These are phyloP conservation scores for Penicillium sp. DNA, from an alignment of 2,329 filamentous ascomycete species.

Conservation along the genomic window DNA sequence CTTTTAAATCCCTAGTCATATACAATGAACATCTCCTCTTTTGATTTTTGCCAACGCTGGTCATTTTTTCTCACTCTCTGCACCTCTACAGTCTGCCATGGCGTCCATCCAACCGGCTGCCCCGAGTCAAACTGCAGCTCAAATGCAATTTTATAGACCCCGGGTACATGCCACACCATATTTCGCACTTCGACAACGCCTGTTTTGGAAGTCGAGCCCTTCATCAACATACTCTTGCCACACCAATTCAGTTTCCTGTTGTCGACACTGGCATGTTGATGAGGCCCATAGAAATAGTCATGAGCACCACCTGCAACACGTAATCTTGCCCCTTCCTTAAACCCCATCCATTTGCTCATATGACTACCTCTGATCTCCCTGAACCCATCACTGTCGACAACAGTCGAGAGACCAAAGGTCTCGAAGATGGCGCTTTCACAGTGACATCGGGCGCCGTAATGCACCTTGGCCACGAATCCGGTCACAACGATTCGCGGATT, in stretches of 20 bases:
- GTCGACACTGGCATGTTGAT: neutral
- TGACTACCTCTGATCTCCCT: conserved; percentile 4
- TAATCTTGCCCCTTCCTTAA: neutral
- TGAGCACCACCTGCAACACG: too few species aligned
- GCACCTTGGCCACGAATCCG: conserved; percentile 4
- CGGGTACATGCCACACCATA: conserved; percentile 5
- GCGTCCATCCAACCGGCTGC: conserved; percentile 4
- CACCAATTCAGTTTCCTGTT: neutral
- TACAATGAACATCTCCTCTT: neutral
- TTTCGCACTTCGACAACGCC: conserved; percentile 3
- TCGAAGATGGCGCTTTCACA: neutral
- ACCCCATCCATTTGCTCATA: conserved; percentile 7
- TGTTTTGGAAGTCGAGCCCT: conserved; percentile 1
- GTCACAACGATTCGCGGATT: neutral
- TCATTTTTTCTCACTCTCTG: conserved; percentile 1
- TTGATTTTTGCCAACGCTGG: neutral
- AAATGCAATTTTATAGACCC: conserved; percentile 4
- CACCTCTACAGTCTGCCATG: conserved; percentile 9
- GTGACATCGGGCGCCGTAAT: conserved; percentile 1
- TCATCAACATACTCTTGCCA: neutral
- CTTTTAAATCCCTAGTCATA: neutral
- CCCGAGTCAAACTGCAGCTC: conserved; percentile 9
- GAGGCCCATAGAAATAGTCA: neutral
- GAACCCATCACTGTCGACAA: conserved; percentile 5
- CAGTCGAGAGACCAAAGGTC: neutral